Conservation (phyloP, 2,329 filamentous ascomycete species). For the Epichloe gansuensis region DNA sequence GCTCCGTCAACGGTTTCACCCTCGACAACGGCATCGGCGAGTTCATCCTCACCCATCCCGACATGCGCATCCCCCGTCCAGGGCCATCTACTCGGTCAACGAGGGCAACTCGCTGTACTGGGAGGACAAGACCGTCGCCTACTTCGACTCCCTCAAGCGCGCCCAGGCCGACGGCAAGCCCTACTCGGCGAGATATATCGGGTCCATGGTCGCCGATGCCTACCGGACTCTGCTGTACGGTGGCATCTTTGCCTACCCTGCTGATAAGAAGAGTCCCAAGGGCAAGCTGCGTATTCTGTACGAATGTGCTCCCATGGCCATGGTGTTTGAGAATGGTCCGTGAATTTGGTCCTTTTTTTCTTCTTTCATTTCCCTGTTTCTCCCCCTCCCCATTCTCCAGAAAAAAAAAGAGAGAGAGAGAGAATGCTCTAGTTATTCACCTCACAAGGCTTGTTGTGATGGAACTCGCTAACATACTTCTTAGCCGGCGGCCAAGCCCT, state of each 20-base stretch:
- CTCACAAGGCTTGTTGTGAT: not conserved
- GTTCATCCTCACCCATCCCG: slow-evolving; percentile 94
- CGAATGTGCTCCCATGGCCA: slow-evolving; percentile 94
- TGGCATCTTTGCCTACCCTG: slow-evolving; percentile 93
- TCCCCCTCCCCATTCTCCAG: too few relatives aligned
- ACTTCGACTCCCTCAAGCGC: slow-evolving; percentile 81
- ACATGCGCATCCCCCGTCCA: slow-evolving; percentile 76
- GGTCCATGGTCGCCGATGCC: slow-evolving; percentile 95
- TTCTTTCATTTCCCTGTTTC: not conserved
- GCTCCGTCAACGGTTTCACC: slow-evolving; percentile 92
- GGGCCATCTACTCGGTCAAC: slow-evolving; percentile 94
- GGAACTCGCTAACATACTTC: slow-evolving; percentile 14
- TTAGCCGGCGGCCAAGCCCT: slow-evolving; percentile 83
- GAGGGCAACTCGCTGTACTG: slow-evolving; percentile 98
- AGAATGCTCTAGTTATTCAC: too few relatives aligned
- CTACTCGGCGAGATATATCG: slow-evolving; percentile 91
- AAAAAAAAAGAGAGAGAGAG: too few relatives aligned
- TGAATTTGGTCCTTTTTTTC: slow-evolving; percentile 9
- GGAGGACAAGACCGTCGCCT: slow-evolving; percentile 75
- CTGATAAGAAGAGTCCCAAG: slow-evolving; percentile 97
- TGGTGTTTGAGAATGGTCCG: slow-evolving; percentile 96
- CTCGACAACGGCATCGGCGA: slow-evolving; percentile 93
- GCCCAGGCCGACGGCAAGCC: slow-evolving; percentile 68
- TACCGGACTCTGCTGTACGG: slow-evolving; percentile 94
- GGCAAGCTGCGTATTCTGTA: slow-evolving; percentile 95